Evolutionary conservation across 108 stramenopile genomes (phyloP).

Genomic region (Epithemia pelagica): DNA sequence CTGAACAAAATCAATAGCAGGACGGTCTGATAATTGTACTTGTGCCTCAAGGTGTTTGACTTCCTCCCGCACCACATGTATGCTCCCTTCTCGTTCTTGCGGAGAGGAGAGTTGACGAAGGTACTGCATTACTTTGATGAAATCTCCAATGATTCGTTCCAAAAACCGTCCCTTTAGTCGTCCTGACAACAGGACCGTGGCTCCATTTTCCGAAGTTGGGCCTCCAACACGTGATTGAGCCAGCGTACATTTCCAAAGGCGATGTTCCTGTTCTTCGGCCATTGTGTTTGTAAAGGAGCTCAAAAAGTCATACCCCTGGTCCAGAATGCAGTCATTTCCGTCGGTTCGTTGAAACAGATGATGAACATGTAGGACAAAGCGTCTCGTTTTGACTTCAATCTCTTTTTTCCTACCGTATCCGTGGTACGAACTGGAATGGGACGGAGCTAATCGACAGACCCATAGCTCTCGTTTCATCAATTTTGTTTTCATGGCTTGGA

Average conservation of each 20-base stretch:
- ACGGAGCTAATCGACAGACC: not conserved
- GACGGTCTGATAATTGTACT: not conserved
- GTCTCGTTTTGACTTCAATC: not conserved
- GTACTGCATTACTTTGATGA: conserved; percentile 52
- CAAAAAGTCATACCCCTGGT: conserved; percentile 39
- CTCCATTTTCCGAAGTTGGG: conserved; percentile 34
- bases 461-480: not conserved
- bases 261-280: conserved; percentile 26
- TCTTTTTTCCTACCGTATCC: not conserved
- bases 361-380: conserved; percentile 5
- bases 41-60: conserved; percentile 22
- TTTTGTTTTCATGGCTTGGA: not conserved
- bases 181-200: conserved; percentile 43
- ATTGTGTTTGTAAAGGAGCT: conserved; percentile 36
- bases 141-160: conserved; percentile 43
- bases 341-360: too few species aligned
- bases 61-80: conserved; percentile 41
- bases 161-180: conserved; percentile 43
- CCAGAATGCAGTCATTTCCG: not conserved
- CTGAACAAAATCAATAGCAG: conserved; percentile 2
- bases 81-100: conserved; percentile 42
- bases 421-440: too few species aligned
- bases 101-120: conserved; percentile 50
- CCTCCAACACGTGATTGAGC: conserved; percentile 68
- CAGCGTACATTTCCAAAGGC: conserved; percentile 67